Evolutionary conservation across 768 basidiomycete species (phyloP).

Genomic region (Lactarius akahatsu): DNA sequence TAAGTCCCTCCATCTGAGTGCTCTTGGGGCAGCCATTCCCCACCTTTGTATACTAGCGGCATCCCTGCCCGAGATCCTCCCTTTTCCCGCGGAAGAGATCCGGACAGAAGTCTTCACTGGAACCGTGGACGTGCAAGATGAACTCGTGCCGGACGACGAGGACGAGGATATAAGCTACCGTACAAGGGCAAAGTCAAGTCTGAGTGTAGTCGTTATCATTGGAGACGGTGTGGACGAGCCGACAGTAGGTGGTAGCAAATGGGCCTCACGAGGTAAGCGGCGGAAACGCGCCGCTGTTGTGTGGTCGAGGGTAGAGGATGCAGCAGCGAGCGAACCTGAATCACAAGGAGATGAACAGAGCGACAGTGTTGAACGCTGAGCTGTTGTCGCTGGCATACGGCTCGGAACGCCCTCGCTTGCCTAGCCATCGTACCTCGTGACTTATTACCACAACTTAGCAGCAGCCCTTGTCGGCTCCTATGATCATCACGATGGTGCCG

Average conservation of each 20-base stretch:
- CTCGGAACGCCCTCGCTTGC: not conserved
- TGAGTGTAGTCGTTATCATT: slow-evolving; percentile 58
- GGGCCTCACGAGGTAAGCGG: slow-evolving; percentile 28
- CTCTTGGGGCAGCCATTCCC: slow-evolving; percentile 90
- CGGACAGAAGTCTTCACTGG: slow-evolving; percentile 63
- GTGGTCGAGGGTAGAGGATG: slow-evolving; percentile 3
- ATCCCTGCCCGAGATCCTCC: slow-evolving; percentile 71
- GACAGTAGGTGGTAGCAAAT: slow-evolving; percentile 25
- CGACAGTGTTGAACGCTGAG: slow-evolving; percentile 6
- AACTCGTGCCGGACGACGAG: slow-evolving; percentile 71
- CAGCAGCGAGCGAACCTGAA: not conserved
- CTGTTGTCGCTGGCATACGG: not conserved
- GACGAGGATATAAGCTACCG: slow-evolving; percentile 64
- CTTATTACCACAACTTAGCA: not conserved
- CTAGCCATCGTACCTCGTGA: too few relatives aligned
- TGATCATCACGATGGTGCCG: not conserved
- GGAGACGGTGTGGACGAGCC: slow-evolving; percentile 58
- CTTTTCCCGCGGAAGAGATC: slow-evolving; percentile 62
- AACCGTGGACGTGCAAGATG: slow-evolving; percentile 74
- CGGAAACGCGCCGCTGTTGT: slow-evolving; percentile 8
- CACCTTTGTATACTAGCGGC: slow-evolving; percentile 67
- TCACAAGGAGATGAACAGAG: not conserved
- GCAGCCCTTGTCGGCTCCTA: not conserved
- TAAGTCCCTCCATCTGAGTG: slow-evolving; percentile 69
- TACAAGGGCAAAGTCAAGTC: slow-evolving; percentile 68